Conservation (phyloP, 2,329 filamentous ascomycete genomes). For the Talaromyces rugulosus region DNA sequence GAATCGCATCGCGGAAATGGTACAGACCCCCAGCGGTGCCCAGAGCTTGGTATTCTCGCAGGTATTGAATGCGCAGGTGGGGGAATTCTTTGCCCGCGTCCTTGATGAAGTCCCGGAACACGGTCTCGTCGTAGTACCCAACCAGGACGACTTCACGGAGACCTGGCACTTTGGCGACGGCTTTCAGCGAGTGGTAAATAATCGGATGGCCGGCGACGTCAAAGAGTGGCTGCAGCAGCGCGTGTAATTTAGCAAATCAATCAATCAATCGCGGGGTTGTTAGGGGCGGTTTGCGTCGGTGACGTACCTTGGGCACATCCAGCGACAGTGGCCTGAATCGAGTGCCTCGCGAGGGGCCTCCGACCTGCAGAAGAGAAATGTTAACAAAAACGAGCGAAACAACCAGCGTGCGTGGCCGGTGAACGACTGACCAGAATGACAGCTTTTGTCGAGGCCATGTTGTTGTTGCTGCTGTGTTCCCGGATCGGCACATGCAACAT, state of each 20-base stretch:
- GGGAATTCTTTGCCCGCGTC: conserved; percentile 80
- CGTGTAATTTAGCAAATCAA: conserved; percentile 6
- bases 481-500: conserved; percentile 46
- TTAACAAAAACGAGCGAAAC: background rate
- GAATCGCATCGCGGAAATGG: conserved; percentile 97
- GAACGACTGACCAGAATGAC: conserved; percentile 72
- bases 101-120: conserved; percentile 98
- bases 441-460: conserved; percentile 72
- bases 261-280: conserved; percentile 14
- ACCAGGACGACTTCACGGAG: conserved; percentile 97
- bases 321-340: conserved; percentile 92
- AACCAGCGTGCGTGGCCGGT: background rate
- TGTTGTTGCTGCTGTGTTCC: conserved; percentile 30
- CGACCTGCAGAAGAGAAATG: conserved; percentile 59
- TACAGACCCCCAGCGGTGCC: conserved; percentile 95
- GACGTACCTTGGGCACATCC: conserved; percentile 83
- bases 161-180: conserved; percentile 82
- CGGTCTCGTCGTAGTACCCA: conserved; percentile 95
- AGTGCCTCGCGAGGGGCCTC: conserved; percentile 90
- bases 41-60: conserved; percentile 93
- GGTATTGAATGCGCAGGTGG: conserved; percentile 84
- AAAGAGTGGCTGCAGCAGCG: conserved; percentile 75
- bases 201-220: conserved; percentile 98
- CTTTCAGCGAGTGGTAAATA: conserved; percentile 94
- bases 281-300: conserved; percentile 12